Base-by-base conservation (phyloP, 169 alveolate species). In the Plasmodium inui region DNA sequence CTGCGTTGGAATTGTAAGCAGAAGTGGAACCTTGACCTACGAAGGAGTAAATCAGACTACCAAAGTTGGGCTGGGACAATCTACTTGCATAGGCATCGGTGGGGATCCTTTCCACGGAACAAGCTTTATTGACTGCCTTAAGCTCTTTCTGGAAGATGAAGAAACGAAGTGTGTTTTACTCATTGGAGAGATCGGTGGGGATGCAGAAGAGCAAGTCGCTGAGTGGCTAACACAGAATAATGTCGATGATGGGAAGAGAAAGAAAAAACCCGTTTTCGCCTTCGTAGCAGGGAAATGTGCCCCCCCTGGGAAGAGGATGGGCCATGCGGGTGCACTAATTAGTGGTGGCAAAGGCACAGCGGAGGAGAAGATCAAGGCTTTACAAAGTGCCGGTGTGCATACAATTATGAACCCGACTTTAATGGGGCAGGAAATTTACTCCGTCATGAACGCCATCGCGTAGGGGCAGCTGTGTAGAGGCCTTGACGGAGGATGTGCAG, bases 71-170 rank as follows among this genome's bases (percentile, higher is more conserved):
- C 95, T 99, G 81, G 99, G 99, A 12, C 99, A 99, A 96, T 98
- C 99, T 30, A 98, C 99, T 32, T 98, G 99, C 93, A 98, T 99
- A 41, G 99, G 99, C 22, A 99, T 99, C 57, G 99, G 99, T 26
- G 99, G 99, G 22, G 99, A 99, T 91, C 99, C 99, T 41, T 98
- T 99, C 96, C 98, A 98, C 73, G 99, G 99, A 83, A 98, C 99
- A 67, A 98, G 97, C 95, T 99, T 99, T 97, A 98, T 98, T 83
- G 99, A 99, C 96, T 98, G 98, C 78, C 95, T 99, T 50, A 99
- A 98, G 96, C 96, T 98, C 67, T 98, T 99, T 94, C 97, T 98
- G 44, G 96, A 96, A 32, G 99, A 98, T 85, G 99, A 99, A 19
- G 98, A 98, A 94, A 98, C 99, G 46, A 96, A 98, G 92, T 99